These are phyloP conservation scores for Senna tora DNA, from an alignment of 306 rosid species.

Conservation along the genomic window DNA sequence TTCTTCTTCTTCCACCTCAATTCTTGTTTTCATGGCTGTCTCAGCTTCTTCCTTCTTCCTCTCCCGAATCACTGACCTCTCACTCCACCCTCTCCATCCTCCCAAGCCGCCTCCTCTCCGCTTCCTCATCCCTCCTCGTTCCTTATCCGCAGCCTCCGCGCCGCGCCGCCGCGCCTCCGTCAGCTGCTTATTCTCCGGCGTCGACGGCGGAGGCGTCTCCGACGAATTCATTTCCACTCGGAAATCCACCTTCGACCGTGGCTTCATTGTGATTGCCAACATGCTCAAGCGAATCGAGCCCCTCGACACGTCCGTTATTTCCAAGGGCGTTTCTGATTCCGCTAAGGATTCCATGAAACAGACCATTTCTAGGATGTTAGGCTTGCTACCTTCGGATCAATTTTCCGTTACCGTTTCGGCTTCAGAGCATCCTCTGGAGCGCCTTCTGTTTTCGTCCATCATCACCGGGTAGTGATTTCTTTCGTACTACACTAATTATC, in stretches of 20 bases:
- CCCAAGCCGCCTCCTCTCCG: conserved; percentile 30
- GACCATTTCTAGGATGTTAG: conserved; percentile 95
- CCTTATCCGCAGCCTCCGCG: conserved; percentile 30
- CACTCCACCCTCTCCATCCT: conserved; percentile 51
- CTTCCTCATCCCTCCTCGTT: conserved; percentile 29
- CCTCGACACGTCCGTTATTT: conserved; percentile 76
- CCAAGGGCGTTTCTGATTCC: conserved; percentile 78
- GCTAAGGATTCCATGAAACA: conserved; percentile 93
- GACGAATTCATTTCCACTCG: conserved; percentile 89
- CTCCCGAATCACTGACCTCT: conserved; percentile 57
- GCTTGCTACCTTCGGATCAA: conserved; percentile 87
- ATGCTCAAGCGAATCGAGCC: conserved; percentile 87
- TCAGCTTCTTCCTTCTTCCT: conserved; percentile 64
- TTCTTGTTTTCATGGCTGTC: conserved; percentile 63
- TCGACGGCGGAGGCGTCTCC: conserved; percentile 75
- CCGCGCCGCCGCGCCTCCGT: conserved; percentile 39
- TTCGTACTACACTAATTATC: neutral
- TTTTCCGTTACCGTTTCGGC: conserved; percentile 73
- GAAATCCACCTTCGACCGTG: conserved; percentile 67
- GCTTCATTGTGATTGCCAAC: conserved; percentile 83
- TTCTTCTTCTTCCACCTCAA: neutral
- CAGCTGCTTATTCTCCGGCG: conserved; percentile 63
- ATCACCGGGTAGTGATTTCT: conserved; percentile 72
- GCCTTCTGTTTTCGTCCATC: conserved; percentile 80
- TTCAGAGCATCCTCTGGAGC: conserved; percentile 69